Base-by-base conservation (phyloP, 2,329 filamentous ascomycete species). In the Xenoacremonium recifei region DNA sequence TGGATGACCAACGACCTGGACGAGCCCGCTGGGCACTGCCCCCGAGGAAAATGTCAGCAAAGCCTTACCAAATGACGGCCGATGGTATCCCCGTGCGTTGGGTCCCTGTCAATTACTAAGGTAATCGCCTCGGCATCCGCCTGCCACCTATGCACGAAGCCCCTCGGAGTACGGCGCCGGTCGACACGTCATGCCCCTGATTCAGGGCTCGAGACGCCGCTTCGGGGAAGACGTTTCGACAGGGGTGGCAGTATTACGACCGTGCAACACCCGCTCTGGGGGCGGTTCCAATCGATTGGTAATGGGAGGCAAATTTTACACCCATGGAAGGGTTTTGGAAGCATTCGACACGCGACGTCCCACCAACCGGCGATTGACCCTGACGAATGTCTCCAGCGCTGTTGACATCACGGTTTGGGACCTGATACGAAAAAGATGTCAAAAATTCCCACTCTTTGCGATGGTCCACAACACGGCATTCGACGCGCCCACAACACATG, bases 11-110 rank as follows among this genome's bases (percentile, higher is more conserved):
- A 49, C 76, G 76, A 41, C 80, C 82, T n/a, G 82, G 82, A 20
- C 75, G 82, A 36, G 82, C 82, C n/a, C 75, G 79, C 35, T 84
- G 82, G 75, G 76, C 81, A 6, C 69, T 86, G n/a, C 82, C 83
- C 9, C 80, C 82, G n/a, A 71, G 82, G 48, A 80, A 80, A 59
- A 64, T 73, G 27, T 67, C 66, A 42, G 65, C 65, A 27, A 77
- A 70, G 55, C 68, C 72, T 10, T 83, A 84, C 62, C 73, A 75
- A 45, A 71, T 83, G 46, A 71, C 76, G 27, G 53, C 71, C 25
- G 75, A 81, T 46, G 81, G 81, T 20, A 73, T 84, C 23, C 81
- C 81, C 16, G 66, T 70, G 16, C 69, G 81, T 53, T 85, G 80
- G 80, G 68, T 79, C 45, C 61, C 75, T 13, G 42, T 61, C 39